Base-by-base conservation (phyloP, 306 rosid genomes). In the Fragaria ananassa region DNA sequence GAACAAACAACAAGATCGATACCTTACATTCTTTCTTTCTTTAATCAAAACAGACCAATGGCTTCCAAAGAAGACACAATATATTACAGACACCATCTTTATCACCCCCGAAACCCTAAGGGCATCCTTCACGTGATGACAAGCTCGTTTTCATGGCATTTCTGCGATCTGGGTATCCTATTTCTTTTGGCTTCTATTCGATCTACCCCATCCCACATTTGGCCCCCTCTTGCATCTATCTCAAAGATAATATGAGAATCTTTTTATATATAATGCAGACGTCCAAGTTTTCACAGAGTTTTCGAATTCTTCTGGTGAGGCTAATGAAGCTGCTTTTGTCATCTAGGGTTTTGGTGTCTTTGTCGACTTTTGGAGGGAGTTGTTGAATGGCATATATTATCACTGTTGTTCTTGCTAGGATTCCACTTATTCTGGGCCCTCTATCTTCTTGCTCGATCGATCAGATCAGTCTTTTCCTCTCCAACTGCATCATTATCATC, bases 81-180 rank as follows among this genome's bases (percentile, higher is more conserved):
- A 35, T 35, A 4, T 6, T 6, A 37, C 41, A 5, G 27, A 69
- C 71, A 69, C 71, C 82, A 79, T 87, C 84, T 74, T 78, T 83
- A 70, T 78, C 80, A 75, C 11, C 45, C 72, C 50, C 25, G 57
- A 78, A 84, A 27, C 63, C 60, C 60, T 23, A 57, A 41, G 41
- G 80, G 97, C 88, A 87, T 89, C 88, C 85, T 91, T 87, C 92
- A 85, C 89, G 89, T 87, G 97, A 86, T 86, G 88, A 86, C 90
- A 90, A 82, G 72, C 72, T 81, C 87, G 83, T 70, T 51, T 87
- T 76, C 79, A 80, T 81, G 68, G 85, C 87, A 71, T 81, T 80
- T 82, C 78, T 82, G 78, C 81, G 84, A 58, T 69, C 78, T 76
- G 79, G 83, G 96, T 80, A 86, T 86, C 91, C 37, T 39, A n/a